Evolutionary conservation across 148 eudicot species (phyloP), one percentile per base, ranked within the genome.

Genomic region (Salicornia ramosissima): DNA sequence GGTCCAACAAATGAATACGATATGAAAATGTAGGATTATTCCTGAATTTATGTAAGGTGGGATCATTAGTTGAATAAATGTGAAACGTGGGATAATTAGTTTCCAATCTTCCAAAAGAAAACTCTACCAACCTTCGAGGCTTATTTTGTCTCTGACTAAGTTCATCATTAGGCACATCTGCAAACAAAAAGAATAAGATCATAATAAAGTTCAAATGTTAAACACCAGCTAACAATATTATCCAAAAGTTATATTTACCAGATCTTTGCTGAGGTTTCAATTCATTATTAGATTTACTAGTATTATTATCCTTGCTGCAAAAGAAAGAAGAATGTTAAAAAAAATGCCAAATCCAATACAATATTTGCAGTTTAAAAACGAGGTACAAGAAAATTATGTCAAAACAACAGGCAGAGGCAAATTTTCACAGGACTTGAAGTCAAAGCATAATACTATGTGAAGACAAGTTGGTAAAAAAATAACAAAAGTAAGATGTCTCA

Each of bases 61-160:
- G n/a, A n/a, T n/a, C n/a, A n/a, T n/a, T n/a, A n/a, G n/a, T n/a
- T n/a, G n/a, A n/a, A n/a, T n/a, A n/a, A n/a, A n/a, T n/a, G n/a
- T n/a, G n/a, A n/a, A n/a, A n/a, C n/a, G n/a, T n/a, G n/a, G n/a
- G n/a, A n/a, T n/a, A n/a, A n/a, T n/a, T n/a, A n/a, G n/a, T n/a
- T n/a, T n/a, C n/a, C n/a, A n/a, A n/a, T n/a, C n/a, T n/a, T n/a
- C n/a, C n/a, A n/a, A n/a, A 10, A 26, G 43, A 62, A 42, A 73
- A 64, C 30, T 34, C 47, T 46, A 25, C 86, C 74, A 70, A 77
- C 97, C 97, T 89, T 79, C 97, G 88, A 79, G 93, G 84, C 80
- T 87, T 88, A 69, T 82, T 92, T 74, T 85, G 98, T 70, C 96
- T 80, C 70, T 90, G 98, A 57, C 83, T 85, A 54, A 78, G 73